Conservation (phyloP, 345 rosid species). For the Salix purpurea region DNA sequence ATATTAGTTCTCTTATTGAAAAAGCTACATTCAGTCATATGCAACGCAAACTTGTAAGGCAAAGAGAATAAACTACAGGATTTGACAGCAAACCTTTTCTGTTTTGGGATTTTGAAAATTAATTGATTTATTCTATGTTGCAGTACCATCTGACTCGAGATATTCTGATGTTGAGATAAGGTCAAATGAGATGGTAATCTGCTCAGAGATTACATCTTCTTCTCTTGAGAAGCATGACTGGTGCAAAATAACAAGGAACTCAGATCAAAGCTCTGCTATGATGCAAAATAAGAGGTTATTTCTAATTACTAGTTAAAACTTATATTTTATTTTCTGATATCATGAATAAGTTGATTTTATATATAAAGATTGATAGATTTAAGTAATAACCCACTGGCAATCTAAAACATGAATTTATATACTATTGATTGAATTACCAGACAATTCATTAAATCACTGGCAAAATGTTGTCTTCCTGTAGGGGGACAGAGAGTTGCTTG, state of each 20-base stretch:
- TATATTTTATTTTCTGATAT: not conserved
- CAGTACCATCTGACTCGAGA: conserved; percentile 65
- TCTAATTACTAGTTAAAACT: not conserved
- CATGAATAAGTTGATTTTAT: not conserved
- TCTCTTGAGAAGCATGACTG: conserved; percentile 55
- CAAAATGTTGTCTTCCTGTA: not conserved
- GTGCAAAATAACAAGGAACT: conserved; percentile 71
- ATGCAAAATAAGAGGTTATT: conserved; percentile 65
- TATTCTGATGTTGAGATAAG: conserved; percentile 61
- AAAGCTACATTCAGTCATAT: not conserved
- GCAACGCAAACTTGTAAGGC: not conserved
- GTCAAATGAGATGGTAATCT: conserved; percentile 49
- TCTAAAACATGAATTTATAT: not conserved
- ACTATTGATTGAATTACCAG: not conserved
- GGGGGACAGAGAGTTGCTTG: not conserved
- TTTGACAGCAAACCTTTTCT: not conserved
- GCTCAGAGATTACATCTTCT: conserved; percentile 49
- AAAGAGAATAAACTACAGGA: not conserved
- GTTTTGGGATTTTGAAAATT: not conserved
- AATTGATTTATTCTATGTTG: conserved; percentile 17
- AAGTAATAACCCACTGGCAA: not conserved
- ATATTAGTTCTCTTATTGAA: not conserved
- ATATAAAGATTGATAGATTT: not conserved
- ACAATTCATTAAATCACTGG: not conserved
- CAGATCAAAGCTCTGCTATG: conserved; percentile 50